Percentiles rank a stretch among this genome's conserved stretches.
Evolutionary conservation across 192 early-diverging fungal genomes (phyloP).

Genomic region (Podila horticola): DNA sequence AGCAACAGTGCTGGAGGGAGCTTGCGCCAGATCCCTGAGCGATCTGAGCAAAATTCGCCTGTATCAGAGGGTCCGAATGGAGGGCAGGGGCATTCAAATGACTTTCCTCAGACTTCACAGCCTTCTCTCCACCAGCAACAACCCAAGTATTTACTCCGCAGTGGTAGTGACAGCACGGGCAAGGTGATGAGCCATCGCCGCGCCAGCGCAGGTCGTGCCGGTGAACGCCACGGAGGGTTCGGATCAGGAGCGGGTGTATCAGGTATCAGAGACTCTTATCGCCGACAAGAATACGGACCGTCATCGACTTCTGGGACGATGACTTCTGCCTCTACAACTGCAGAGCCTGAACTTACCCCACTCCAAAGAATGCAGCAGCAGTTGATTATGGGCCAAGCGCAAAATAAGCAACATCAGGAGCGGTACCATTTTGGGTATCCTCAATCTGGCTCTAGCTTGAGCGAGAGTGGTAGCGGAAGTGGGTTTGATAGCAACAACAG

Average conservation of each 20-base stretch:
- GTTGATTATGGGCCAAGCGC: conserved; percentile 16
- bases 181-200: conserved; percentile 2
- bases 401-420: conserved; percentile 9
- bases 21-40: conserved; percentile 38
- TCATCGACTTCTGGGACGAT: background rate
- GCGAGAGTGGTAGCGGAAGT: conserved; percentile 19
- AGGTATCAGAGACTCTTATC: background rate
- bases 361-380: conserved; percentile 45
- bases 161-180: conserved; percentile 32
- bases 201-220: background rate
- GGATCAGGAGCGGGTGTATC: background rate
- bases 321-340: background rate
- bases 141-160: conserved; percentile 21
- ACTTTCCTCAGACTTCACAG: background rate
- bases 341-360: conserved; percentile 18
- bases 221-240: background rate
- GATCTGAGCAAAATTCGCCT: conserved; percentile 47
- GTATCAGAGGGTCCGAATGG: conserved; percentile 9
- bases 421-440: conserved; percentile 37
- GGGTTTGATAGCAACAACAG: conserved; percentile 29
- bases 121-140: conserved; percentile 5
- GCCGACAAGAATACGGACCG: background rate
- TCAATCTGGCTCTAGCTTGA: conserved; percentile 12
- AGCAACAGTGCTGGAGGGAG: conserved; percentile 1
- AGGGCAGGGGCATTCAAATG: background rate